These are phyloP conservation scores for Polygonum aviculare DNA, from an alignment of 148 eudicot genomes.

Conservation along the genomic window DNA sequence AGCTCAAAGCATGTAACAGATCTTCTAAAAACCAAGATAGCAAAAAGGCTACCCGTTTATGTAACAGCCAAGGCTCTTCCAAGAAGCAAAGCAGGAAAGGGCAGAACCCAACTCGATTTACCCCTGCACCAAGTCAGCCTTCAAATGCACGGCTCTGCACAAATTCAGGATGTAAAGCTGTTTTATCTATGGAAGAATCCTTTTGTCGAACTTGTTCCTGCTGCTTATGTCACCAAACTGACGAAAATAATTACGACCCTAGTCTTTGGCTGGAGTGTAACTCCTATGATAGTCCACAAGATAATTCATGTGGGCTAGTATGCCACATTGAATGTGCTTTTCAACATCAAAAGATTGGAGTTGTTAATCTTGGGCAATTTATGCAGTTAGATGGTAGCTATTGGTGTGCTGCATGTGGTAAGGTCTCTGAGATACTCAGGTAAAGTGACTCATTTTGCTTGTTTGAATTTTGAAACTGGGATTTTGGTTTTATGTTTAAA, in stretches of 20 bases:
- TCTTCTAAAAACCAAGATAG: constrained; percentile 23
- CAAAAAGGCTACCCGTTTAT: constrained; percentile 20
- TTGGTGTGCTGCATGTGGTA: constrained; percentile 86
- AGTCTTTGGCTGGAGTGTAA: constrained; percentile 90
- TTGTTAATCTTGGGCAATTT: constrained; percentile 63
- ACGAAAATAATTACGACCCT: constrained; percentile 91
- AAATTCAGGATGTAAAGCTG: constrained; percentile 75
- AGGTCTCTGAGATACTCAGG: constrained; percentile 82
- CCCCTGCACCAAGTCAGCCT: constrained; percentile 10
- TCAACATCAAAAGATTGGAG: constrained; percentile 55
- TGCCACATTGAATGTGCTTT: constrained; percentile 93
- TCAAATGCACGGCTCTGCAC: constrained; percentile 36
- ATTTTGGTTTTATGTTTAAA: not conserved
- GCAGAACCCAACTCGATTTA: constrained; percentile 26
- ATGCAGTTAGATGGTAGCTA: constrained; percentile 87
- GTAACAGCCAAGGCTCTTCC: constrained; percentile 20
- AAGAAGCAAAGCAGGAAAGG: constrained; percentile 31
- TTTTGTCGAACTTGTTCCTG: constrained; percentile 95
- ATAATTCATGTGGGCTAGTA: constrained; percentile 63
- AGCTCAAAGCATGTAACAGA: constrained; percentile 18
- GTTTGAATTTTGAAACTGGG: not conserved
- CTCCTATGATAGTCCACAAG: constrained; percentile 45
- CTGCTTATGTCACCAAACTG: constrained; percentile 85
- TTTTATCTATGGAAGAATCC: constrained; percentile 38
- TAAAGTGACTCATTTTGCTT: constrained; percentile 32